phyloP scores from a whole-genome alignment of 805 yeast genomes.

The Barnettozyma wickerhamii region DNA sequence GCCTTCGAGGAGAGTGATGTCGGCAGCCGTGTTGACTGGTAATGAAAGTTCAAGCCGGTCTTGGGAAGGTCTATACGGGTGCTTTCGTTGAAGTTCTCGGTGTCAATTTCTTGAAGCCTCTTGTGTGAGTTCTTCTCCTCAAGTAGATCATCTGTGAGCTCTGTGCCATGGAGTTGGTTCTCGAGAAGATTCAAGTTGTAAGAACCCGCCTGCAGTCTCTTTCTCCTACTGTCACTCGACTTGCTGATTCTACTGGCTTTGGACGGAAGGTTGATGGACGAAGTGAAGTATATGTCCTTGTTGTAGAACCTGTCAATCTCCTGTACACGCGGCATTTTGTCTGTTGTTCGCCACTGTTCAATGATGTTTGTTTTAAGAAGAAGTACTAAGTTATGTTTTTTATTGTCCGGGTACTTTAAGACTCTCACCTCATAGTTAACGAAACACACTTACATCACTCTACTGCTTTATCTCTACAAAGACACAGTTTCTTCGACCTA shows the following conservation, averaged over 20 bases:
- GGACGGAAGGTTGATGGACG: slow-evolving; percentile 20
- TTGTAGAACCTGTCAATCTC: slow-evolving; percentile 19
- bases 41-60: slow-evolving; percentile 24
- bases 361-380: no score
- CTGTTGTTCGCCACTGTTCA: not conserved
- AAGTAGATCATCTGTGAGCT: slow-evolving; percentile 21
- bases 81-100: slow-evolving; percentile 40
- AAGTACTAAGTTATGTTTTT: no score
- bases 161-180: slow-evolving; percentile 24
- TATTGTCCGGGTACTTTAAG: no score
- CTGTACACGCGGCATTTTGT: slow-evolving; percentile 15
- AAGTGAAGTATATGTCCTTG: slow-evolving; percentile 25
- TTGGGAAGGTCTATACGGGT: slow-evolving; percentile 36
- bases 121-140: slow-evolving; percentile 34
- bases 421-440: no score
- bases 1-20: slow-evolving; percentile 7
- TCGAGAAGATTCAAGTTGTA: slow-evolving; percentile 25
- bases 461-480: no score
- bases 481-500: no score
- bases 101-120: slow-evolving; percentile 37
- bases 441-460: no score
- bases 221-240: slow-evolving; percentile 17
- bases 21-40: slow-evolving; percentile 13
- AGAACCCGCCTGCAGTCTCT: slow-evolving; percentile 25
- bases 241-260: slow-evolving; percentile 14